Evolutionary conservation across 1,284 basidiomycete species (phyloP).

Genomic region (Mycosarcoma maydis): DNA sequence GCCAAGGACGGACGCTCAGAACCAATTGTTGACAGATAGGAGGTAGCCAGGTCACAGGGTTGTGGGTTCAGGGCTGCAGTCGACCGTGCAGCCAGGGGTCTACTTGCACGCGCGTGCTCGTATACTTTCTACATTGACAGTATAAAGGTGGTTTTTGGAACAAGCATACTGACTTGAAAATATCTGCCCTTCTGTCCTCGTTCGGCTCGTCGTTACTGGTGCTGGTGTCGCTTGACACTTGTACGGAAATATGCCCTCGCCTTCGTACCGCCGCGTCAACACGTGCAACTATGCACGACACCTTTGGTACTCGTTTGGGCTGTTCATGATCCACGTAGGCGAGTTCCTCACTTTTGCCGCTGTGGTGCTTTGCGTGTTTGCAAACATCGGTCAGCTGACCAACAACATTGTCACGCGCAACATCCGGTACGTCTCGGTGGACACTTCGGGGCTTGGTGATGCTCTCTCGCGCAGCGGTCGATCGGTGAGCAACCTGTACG

Average conservation of each 20-base stretch:
- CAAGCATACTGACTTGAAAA: slow-evolving; percentile 5
- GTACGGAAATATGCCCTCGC: slow-evolving; percentile 4
- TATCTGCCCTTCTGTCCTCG: background rate
- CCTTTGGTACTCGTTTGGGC: slow-evolving; percentile 18
- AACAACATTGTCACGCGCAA: slow-evolving; percentile 64
- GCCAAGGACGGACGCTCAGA: no score
- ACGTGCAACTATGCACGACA: slow-evolving; percentile 7
- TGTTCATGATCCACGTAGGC: slow-evolving; percentile 47
- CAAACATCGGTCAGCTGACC: slow-evolving; percentile 62
- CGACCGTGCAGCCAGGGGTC: no score
- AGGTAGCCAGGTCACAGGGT: no score
- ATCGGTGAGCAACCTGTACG: slow-evolving; percentile 44
- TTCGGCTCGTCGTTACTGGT: background rate
- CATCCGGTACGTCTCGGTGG: slow-evolving; percentile 53
- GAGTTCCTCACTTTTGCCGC: slow-evolving; percentile 64
- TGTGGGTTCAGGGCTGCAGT: no score
- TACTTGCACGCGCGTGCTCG: no score
- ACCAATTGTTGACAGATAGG: no score
- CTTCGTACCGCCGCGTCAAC: background rate
- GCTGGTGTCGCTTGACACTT: background rate
- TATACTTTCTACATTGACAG: no score
- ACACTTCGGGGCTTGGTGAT: slow-evolving; percentile 34
- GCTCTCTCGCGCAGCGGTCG: slow-evolving; percentile 21
- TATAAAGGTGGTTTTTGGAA: background rate
- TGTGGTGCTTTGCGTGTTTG: slow-evolving; percentile 57